Conservation (phyloP, 2,329 filamentous ascomycete species). For the Gaeumannomyces sp. region DNA sequence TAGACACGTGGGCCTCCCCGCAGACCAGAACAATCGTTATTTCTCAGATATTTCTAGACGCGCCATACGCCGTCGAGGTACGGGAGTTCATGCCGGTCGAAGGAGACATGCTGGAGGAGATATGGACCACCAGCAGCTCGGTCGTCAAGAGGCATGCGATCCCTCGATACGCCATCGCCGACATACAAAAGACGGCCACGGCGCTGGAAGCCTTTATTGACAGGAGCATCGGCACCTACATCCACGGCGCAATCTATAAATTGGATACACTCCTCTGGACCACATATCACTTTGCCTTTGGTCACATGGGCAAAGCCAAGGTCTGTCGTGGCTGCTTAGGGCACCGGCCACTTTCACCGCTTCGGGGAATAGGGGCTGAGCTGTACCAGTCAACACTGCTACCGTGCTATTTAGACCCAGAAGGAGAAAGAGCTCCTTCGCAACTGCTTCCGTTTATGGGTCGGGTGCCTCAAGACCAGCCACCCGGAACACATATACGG, state of each 20-base stretch:
- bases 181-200: neutral
- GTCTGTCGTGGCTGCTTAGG: neutral
- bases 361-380: neutral
- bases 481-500: slow-evolving; percentile 17
- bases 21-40: slow-evolving; percentile 17
- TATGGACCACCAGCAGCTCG: slow-evolving; percentile 13
- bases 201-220: neutral
- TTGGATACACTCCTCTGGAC: neutral
- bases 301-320: neutral
- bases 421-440: slow-evolving; percentile 14
- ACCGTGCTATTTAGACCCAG: slow-evolving; percentile 15
- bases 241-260: neutral
- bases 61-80: slow-evolving; percentile 18
- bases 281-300: neutral
- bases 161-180: neutral
- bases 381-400: neutral
- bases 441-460: slow-evolving; percentile 20
- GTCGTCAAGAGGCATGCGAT: slow-evolving; percentile 1
- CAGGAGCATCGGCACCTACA: neutral
- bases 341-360: neutral
- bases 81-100: slow-evolving; percentile 19
- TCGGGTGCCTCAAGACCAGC: slow-evolving; percentile 17
- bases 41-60: slow-evolving; percentile 16
- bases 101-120: slow-evolving; percentile 19
- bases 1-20: slow-evolving; percentile 18